These are phyloP conservation scores for Clitoria ternatea DNA, from an alignment of 306 rosid species.

Conservation along the genomic window DNA sequence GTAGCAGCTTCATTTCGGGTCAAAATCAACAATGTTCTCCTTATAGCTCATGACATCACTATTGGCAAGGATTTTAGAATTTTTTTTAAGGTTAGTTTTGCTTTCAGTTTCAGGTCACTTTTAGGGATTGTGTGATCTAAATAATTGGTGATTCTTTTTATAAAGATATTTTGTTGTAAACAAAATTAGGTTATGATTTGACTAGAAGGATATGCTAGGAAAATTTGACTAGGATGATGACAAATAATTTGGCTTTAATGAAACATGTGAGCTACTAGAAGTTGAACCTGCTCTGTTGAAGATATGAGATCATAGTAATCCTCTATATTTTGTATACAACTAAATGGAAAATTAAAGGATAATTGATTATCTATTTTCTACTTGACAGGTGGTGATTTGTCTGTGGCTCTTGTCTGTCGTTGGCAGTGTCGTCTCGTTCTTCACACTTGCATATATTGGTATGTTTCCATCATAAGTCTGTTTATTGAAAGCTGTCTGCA, in stretches of 20 bases:
- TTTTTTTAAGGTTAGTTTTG: constrained; percentile 74
- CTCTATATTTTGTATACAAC: not conserved
- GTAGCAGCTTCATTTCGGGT: constrained; percentile 94
- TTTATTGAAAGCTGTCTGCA: constrained; percentile 12
- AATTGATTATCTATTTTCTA: constrained; percentile 25
- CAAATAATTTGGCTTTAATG: not conserved
- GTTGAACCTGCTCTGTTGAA: not conserved
- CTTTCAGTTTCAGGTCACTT: constrained; percentile 7
- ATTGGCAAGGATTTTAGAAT: constrained; percentile 86
- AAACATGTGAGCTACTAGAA: no score
- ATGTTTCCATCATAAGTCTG: constrained; percentile 21
- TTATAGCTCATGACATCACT: constrained; percentile 93
- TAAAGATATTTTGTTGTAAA: not conserved
- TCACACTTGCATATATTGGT: constrained; percentile 81
- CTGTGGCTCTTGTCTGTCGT: constrained; percentile 85
- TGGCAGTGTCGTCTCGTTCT: constrained; percentile 70
- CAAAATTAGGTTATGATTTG: constrained; percentile 2
- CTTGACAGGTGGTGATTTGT: constrained; percentile 70
- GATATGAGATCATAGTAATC: not conserved
- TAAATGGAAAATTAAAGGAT: constrained; percentile 4
- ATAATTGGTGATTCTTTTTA: not conserved
- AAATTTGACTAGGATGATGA: not conserved
- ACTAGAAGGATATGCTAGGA: not conserved
- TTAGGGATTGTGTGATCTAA: constrained; percentile 18
- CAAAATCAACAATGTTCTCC: constrained; percentile 71